phyloP scores from a whole-genome alignment of 1,284 basidiomycete species.

The Pulveroboletus sp. region DNA sequence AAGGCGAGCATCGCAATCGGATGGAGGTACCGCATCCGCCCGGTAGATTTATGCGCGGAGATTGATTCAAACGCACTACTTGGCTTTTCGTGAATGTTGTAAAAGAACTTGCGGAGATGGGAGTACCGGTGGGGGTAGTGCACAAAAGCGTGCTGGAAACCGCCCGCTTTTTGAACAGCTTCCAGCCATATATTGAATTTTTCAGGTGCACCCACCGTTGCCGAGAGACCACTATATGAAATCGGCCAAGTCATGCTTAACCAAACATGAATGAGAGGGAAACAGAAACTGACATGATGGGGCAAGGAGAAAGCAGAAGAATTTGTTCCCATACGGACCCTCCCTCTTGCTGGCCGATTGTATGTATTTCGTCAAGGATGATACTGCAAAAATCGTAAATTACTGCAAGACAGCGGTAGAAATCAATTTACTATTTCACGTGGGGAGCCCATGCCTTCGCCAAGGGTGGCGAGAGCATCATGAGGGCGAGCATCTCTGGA shows the following conservation, averaged over 20 bases:
- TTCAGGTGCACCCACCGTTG: conserved; percentile 66
- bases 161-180: conserved; percentile 58
- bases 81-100: conserved; percentile 38
- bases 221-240: conserved; percentile 60
- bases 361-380: conserved; percentile 72
- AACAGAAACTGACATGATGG: conserved; percentile 58
- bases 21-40: conserved; percentile 55
- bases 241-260: not conserved
- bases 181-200: conserved; percentile 65
- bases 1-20: conserved; percentile 58
- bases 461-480: conserved; percentile 66
- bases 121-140: conserved; percentile 69
- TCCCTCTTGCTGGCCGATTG: conserved; percentile 67
- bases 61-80: conserved; percentile 42
- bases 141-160: conserved; percentile 58
- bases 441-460: conserved; percentile 61
- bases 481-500: conserved; percentile 65
- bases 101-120: conserved; percentile 68
- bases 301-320: conserved; percentile 62
- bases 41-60: conserved; percentile 37
- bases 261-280: not conserved
- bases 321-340: conserved; percentile 74
- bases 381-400: conserved; percentile 44
- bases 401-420: not conserved
- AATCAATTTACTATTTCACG: conserved; percentile 51